Evolutionary conservation across 805 yeast genomes (phyloP), one percentile per base, ranked within the genome.

Genomic region (Hanseniaspora nectarophila): DNA sequence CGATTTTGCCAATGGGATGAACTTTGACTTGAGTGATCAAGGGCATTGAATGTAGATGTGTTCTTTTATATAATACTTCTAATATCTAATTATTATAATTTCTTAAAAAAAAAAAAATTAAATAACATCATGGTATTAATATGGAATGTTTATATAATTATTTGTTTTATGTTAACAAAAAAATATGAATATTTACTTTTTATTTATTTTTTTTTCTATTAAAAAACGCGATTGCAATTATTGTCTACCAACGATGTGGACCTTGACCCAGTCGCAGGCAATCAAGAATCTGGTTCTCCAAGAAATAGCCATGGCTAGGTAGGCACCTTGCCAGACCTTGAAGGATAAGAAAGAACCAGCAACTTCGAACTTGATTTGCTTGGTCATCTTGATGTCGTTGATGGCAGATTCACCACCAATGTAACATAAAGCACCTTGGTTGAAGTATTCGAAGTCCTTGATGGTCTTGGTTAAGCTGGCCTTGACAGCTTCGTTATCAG

Each of bases 301-400:
- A 56, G 94, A 81, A 67, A 90, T 77, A 68, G 90, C 81, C 97
- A 90, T 89, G 65, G 85, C 79, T 58, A 90, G 79, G 69, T 90
- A 90, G 29, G 95, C 95, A 29, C 86, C 77, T 71, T 94, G 82
- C 97, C 97, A 89, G 77, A 89, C 85, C 67, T 86, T 73, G 74
- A 83, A 88, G 35, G 97, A 86, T 66, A 85, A 71, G 23, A 18
- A 24, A 48, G 82, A 74, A 63, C 97, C 97, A 56, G 94, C 90
- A 45, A 86, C 72, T 32, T 88, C 78, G 61, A 85, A 76, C 59
- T 82, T 84, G 76, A 83, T 74, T 26, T 81, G 77, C 26, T 42
- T 29, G 34, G 45, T 16, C 16, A 23, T 24, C 37, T 38, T 49
- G 61, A 90, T 72, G 66, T 89, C 97, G 43, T 97, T 97, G 61